Evolutionary conservation across 371 early-diverging fungal species (phyloP), one percentile per base, ranked within the genome.

Genomic region (Mucor mucedo): DNA sequence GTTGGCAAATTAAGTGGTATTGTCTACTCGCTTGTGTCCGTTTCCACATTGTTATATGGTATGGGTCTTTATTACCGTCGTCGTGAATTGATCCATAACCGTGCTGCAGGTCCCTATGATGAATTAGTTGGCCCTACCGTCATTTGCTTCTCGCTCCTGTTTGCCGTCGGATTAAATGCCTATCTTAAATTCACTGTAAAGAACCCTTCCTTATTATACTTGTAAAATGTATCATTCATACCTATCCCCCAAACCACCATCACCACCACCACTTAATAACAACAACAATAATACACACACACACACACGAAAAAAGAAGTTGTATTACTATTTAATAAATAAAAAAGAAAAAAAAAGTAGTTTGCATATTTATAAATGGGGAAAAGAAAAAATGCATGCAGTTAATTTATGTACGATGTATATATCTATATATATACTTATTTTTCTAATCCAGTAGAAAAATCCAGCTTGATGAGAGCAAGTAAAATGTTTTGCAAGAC

Each of bases 31-130:
- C 61, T 91, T 29, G 88, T 97, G 11, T 78, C 95, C 4, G 72
- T 95, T 62, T 83, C 88, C 30, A 88, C 94, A 50, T 86, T 95
- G 82, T 77, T 95, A n/a, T 98, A 98, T 68, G 92, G 97, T 4
- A 80, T 96, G 56, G 91, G 89, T 57, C 80, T 96, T 35, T 99
- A 93, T 83, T 90, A 94, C 68, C 98, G 98, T 93, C 87, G 99
- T 28, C 94, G 96, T 2, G 85, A 91, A 59, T 74, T 86, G 71
- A 93, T 93, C 65, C 84, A 88, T 33, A 70, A 72, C 40, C 78
- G 87, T 35, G 82, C 86, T n/a, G 69, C 89, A n/a, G 93, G 93
- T 5, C 93, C 93, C 5, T 93, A 91, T 63, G 86, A 90, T 70
- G 91, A 90, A 63, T 74, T 85, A 14, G 68, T 83, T 14, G 93